A percentile compares a stretch with the other conserved stretches of the same genome.
These are phyloP conservation scores for Torulaspora microellipsoides DNA, from an alignment of 805 yeast genomes.

Conservation along the genomic window DNA sequence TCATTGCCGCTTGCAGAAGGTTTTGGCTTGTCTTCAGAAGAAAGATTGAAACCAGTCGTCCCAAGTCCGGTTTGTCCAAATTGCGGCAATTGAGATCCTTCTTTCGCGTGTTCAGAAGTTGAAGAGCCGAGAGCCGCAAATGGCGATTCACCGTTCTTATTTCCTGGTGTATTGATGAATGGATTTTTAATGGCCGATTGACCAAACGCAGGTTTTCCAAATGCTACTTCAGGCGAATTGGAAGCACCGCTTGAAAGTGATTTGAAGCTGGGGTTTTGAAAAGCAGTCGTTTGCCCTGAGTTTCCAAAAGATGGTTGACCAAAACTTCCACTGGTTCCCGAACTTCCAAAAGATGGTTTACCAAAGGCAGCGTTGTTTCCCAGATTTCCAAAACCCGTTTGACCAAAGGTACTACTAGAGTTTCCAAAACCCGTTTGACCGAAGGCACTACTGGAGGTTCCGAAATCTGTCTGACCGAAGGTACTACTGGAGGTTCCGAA, in stretches of 20 bases:
- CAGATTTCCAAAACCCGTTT: slow-evolving; percentile 11
- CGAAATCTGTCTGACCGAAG: slow-evolving; percentile 24
- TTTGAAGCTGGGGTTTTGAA: background rate
- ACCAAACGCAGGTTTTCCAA: slow-evolving; percentile 22
- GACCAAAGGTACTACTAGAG: slow-evolving; percentile 12
- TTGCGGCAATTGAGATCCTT: background rate
- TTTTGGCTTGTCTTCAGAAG: background rate
- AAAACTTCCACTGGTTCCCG: slow-evolving; percentile 13
- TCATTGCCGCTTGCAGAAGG: slow-evolving; percentile 2
- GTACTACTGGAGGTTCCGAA: slow-evolving; percentile 10
- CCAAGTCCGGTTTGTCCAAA: slow-evolving; percentile 5
- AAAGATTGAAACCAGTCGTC: background rate
- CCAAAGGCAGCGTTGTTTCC: slow-evolving; percentile 19
- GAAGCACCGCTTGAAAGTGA: no score
- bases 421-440: slow-evolving; percentile 9
- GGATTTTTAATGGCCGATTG: slow-evolving; percentile 1
- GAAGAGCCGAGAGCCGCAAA: no score
- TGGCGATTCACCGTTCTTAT: no score
- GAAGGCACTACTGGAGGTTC: slow-evolving; percentile 11
- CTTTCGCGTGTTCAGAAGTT: no score
- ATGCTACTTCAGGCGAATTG: slow-evolving; percentile 1
- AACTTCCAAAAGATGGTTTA: slow-evolving; percentile 19
- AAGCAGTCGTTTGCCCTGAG: slow-evolving; percentile 8
- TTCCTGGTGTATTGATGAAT: no score
- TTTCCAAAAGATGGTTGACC: slow-evolving; percentile 24